Conservation (phyloP, 2,329 filamentous ascomycete species). For the Aspergillus quadrilineatus region DNA sequence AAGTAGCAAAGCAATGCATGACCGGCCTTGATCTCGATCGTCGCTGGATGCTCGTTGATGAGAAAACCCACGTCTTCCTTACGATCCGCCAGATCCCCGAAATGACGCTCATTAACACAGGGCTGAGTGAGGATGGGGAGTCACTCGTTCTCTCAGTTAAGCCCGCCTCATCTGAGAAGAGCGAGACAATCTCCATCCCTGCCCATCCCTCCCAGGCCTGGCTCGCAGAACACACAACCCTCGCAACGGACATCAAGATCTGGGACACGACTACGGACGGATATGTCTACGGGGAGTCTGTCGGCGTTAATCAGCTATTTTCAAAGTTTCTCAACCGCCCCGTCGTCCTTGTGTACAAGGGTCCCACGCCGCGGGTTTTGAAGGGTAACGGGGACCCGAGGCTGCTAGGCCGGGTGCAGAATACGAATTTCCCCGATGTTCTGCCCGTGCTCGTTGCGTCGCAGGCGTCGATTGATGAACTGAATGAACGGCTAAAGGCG, state of each 20-base stretch:
- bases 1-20: slow-evolving; percentile 52
- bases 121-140: slow-evolving; percentile 46
- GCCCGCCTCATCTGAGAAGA: slow-evolving; percentile 43
- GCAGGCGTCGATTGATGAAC: slow-evolving; percentile 56
- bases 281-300: slow-evolving; percentile 51
- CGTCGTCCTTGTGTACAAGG: slow-evolving; percentile 62
- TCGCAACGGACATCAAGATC: slow-evolving; percentile 51
- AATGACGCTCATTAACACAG: slow-evolving; percentile 64
- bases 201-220: slow-evolving; percentile 55
- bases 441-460: slow-evolving; percentile 58
- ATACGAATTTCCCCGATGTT: slow-evolving; percentile 60
- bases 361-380: slow-evolving; percentile 56
- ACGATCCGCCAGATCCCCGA: slow-evolving; percentile 61
- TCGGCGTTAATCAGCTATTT: slow-evolving; percentile 52
- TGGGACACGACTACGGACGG: slow-evolving; percentile 61
- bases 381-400: slow-evolving; percentile 56
- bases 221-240: slow-evolving; percentile 54
- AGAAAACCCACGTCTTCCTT: slow-evolving; percentile 55
- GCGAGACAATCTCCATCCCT: slow-evolving; percentile 49
- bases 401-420: slow-evolving; percentile 54
- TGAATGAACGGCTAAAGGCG: slow-evolving; percentile 53
- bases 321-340: slow-evolving; percentile 56
- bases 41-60: slow-evolving; percentile 65
- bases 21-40: slow-evolving; percentile 63
- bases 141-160: slow-evolving; percentile 47